Evolutionary conservation across 83 land plant genomes (phyloP).

Genomic region (Thuja plicata): DNA sequence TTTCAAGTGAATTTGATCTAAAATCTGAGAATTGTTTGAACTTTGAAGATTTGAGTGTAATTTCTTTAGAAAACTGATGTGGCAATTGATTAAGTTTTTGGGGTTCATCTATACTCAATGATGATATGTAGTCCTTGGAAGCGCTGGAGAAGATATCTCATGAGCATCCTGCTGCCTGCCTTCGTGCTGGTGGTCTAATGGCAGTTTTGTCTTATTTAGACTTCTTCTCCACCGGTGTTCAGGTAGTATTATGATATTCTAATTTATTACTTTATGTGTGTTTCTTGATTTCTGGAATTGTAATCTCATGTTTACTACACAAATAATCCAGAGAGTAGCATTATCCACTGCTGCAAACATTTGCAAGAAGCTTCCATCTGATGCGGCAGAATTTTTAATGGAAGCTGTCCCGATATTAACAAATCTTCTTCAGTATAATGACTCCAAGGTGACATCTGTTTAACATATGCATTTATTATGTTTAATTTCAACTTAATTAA

Average conservation of each 20-base stretch:
- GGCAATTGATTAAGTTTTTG: neutral
- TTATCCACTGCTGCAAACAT: conserved; percentile 88
- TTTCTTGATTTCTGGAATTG: neutral
- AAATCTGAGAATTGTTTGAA: neutral
- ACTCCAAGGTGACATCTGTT: conserved; percentile 57
- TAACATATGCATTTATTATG: neutral
- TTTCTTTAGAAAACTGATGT: neutral
- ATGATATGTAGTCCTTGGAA: conserved; percentile 73
- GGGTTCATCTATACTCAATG: neutral
- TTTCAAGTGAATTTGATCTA: neutral
- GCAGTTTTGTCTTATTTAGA: conserved; percentile 85
- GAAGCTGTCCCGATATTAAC: conserved; percentile 82
- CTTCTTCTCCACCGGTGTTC: conserved; percentile 86
- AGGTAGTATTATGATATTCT: conserved; percentile 42
- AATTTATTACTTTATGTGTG: neutral
- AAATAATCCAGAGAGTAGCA: conserved; percentile 73
- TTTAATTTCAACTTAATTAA: neutral
- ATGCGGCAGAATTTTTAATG: conserved; percentile 56
- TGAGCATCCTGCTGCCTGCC: conserved; percentile 82
- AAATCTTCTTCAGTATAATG: conserved; percentile 86
- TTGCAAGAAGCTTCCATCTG: conserved; percentile 86
- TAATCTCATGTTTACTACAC: conserved; percentile 7
- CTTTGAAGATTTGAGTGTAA: neutral
- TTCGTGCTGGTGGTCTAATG: conserved; percentile 79
- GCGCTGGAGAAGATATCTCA: conserved; percentile 93